Percentiles rank a stretch among this genome's conserved stretches.
phyloP scores from a whole-genome alignment of 2,329 filamentous ascomycete species.

The Colletotrichum nymphaeae region DNA sequence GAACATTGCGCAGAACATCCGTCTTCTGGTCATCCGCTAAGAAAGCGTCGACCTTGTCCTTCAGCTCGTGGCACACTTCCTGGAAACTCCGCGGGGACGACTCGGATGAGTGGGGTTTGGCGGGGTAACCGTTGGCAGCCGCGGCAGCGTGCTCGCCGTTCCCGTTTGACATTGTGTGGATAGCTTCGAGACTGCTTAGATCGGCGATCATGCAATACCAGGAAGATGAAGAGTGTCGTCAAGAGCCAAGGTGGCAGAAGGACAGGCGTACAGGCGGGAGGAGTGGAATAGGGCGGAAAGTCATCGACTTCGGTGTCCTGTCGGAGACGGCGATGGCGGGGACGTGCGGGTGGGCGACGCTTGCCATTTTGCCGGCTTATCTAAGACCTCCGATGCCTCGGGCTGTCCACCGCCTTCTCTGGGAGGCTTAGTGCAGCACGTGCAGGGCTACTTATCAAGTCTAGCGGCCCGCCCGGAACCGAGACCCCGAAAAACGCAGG shows the following conservation, averaged over 20 bases:
- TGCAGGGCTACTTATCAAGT: neutral
- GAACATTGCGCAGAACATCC: conserved; percentile 71
- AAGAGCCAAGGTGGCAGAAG: neutral
- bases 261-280: neutral
- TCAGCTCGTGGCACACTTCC: conserved; percentile 63
- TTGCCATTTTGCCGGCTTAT: conserved; percentile 25
- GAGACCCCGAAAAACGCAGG: neutral
- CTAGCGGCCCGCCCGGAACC: neutral
- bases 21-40: conserved; percentile 69
- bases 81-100: conserved; percentile 40
- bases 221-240: neutral
- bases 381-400: neutral
- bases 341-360: conserved; percentile 12
- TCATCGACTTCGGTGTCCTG: conserved; percentile 24
- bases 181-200: neutral
- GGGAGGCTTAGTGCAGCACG: neutral
- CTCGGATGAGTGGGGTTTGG: conserved; percentile 34
- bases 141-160: conserved; percentile 21
- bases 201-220: neutral
- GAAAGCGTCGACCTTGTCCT: conserved; percentile 73
- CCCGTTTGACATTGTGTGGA: conserved; percentile 9
- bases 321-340: conserved; percentile 32
- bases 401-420: neutral
- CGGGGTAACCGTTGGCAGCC: conserved; percentile 31
- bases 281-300: conserved; percentile 17